These are phyloP conservation scores for Phytopythium vexans DNA, from an alignment of 352 stramenopile species.

Conservation along the genomic window DNA sequence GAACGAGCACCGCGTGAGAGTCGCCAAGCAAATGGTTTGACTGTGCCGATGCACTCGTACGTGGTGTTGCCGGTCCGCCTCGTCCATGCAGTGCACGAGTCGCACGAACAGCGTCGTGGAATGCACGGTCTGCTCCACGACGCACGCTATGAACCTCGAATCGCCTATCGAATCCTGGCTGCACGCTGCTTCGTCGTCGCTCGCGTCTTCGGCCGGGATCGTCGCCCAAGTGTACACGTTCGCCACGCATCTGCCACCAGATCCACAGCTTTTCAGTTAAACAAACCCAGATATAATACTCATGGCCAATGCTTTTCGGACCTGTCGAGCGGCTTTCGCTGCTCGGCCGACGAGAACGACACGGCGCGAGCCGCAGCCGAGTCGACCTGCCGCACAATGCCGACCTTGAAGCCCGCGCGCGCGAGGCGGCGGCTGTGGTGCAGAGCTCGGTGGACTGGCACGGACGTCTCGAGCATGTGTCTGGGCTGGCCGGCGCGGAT, in stretches of 20 bases:
- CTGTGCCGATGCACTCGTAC: conserved; percentile 4
- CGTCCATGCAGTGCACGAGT: conserved; percentile 22
- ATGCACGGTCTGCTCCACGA: conserved; percentile 37
- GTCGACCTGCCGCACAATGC: conserved; percentile 65
- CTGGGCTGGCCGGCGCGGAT: conserved; percentile 31
- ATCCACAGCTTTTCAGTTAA: not conserved
- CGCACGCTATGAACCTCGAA: conserved; percentile 28
- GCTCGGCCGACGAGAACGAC: conserved; percentile 4
- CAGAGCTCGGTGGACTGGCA: conserved; percentile 40
- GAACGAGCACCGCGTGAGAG: not conserved
- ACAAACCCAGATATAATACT: not conserved
- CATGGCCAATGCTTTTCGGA: conserved; percentile 20
- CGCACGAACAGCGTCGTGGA: conserved; percentile 30
- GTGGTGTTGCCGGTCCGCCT: conserved; percentile 20
- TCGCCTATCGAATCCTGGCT: conserved; percentile 4
- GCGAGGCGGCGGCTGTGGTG: conserved; percentile 45
- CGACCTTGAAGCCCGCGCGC: conserved; percentile 47
- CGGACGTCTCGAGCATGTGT: conserved; percentile 43
- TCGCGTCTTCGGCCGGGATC: conserved; percentile 15
- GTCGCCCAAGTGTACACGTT: conserved; percentile 48
- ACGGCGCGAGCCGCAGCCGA: conserved; percentile 22
- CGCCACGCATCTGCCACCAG: conserved; percentile 23
- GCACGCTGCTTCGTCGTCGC: conserved; percentile 8
- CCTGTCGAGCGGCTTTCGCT: conserved; percentile 30
- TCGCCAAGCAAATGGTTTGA: not conserved